Conservation (phyloP, 2,329 filamentous ascomycete genomes). For the Colletotrichum tofieldiae region DNA sequence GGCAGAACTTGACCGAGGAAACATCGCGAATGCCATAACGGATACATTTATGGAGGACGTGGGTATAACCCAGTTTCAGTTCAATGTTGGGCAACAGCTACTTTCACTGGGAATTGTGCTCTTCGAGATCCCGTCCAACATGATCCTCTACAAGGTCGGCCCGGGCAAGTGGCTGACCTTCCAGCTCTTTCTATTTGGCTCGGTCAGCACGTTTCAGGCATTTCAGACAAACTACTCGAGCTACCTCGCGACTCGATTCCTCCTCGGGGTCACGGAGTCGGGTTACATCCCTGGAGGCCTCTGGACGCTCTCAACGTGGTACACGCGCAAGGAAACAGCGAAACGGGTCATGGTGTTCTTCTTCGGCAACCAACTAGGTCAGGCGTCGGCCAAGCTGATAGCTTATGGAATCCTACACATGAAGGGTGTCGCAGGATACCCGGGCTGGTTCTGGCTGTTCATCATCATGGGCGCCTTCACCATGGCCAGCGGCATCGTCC, state of each 20-base stretch:
- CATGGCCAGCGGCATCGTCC: constrained; percentile 58
- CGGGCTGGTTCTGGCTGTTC: constrained; percentile 74
- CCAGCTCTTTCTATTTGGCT: constrained; percentile 68
- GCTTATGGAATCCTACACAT: constrained; percentile 66
- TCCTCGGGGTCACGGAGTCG: constrained; percentile 68
- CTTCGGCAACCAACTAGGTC: constrained; percentile 69
- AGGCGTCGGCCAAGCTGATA: constrained; percentile 58
- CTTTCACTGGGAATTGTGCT: constrained; percentile 65
- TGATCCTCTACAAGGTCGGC: constrained; percentile 63
- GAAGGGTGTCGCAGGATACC: constrained; percentile 60
- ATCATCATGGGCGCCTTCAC: constrained; percentile 68
- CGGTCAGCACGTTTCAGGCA: constrained; percentile 69
- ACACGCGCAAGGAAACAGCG: constrained; percentile 66
- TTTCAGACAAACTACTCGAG: constrained; percentile 64
- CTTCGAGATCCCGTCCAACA: constrained; percentile 63
- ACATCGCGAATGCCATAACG: constrained; percentile 54
- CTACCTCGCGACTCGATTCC: constrained; percentile 65
- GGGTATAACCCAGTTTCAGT: constrained; percentile 64
- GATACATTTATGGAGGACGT: constrained; percentile 66
- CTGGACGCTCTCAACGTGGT: constrained; percentile 70
- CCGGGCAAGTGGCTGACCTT: constrained; percentile 69
- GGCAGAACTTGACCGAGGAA: constrained; percentile 57
- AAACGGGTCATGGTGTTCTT: constrained; percentile 70
- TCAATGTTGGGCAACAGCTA: constrained; percentile 67
- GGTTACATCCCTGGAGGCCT: constrained; percentile 69